These are phyloP conservation scores for Saccharomyces uvarum DNA, from an alignment of 1,139 yeast genomes.

Conservation along the genomic window DNA sequence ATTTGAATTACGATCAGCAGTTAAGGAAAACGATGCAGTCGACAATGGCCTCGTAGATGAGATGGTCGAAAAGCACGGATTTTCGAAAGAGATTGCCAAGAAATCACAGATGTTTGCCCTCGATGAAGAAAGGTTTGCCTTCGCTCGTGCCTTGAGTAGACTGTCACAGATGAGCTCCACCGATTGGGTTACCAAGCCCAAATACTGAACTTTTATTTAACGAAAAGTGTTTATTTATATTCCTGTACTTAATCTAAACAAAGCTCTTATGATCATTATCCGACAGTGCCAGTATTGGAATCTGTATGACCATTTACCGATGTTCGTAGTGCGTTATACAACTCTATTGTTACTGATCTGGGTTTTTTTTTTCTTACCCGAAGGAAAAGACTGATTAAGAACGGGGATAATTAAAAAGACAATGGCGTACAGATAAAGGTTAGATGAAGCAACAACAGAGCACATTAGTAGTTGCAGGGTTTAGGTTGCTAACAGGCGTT, in stretches of 20 bases:
- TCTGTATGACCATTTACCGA: not conserved
- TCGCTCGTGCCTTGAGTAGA: conserved; percentile 87
- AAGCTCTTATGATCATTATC: not conserved
- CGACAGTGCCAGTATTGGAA: not conserved
- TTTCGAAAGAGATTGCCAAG: conserved; percentile 65
- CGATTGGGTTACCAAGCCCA: conserved; percentile 61
- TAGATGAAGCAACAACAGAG: not conserved
- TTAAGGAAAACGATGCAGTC: conserved; percentile 7
- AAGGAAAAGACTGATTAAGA: not conserved
- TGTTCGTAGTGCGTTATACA: not conserved
- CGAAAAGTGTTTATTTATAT: not conserved
- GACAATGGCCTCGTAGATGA: conserved; percentile 42
- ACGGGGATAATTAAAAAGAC: not conserved
- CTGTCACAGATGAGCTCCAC: conserved; percentile 89
- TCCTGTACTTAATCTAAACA: not conserved
- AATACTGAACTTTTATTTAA: not conserved
- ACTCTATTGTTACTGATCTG: not conserved
- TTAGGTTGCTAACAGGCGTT: not conserved
- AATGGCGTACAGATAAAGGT: conserved; percentile 1
- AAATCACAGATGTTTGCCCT: conserved; percentile 74
- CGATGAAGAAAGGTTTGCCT: conserved; percentile 94
- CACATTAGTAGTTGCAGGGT: not conserved
- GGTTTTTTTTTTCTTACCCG: not conserved
- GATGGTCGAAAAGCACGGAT: conserved; percentile 62
- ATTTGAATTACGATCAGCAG: conserved; percentile 37